These are phyloP conservation scores for Senna tora DNA, from an alignment of 306 rosid genomes.

Conservation along the genomic window DNA sequence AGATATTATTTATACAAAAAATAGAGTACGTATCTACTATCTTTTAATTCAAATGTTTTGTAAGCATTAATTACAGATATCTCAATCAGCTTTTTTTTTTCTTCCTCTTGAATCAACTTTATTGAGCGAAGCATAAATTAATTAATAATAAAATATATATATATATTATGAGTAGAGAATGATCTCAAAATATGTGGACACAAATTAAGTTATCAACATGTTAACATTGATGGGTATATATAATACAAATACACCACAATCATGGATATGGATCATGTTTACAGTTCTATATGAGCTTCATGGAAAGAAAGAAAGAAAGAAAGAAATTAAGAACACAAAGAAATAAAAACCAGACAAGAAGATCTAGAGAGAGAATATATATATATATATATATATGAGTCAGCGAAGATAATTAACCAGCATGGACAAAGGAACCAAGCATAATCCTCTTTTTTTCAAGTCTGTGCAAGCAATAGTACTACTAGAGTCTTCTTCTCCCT, in stretches of 20 bases:
- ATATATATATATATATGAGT: not conserved
- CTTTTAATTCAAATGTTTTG: too few relatives aligned
- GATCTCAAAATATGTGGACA: not conserved
- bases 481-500: slow-evolving; percentile 24
- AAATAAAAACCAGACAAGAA: not conserved
- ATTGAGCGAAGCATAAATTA: slow-evolving; percentile 7
- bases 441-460: slow-evolving; percentile 70
- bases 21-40: too few relatives aligned
- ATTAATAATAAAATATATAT: too few relatives aligned
- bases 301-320: slow-evolving; percentile 14
- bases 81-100: slow-evolving; percentile 8
- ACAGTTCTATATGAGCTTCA: slow-evolving; percentile 35
- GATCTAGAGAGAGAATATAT: slow-evolving; percentile 5
- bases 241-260: slow-evolving; percentile 28
- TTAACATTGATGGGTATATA: slow-evolving; percentile 39
- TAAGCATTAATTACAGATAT: not conserved
- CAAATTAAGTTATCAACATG: slow-evolving; percentile 30
- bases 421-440: slow-evolving; percentile 84
- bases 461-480: slow-evolving; percentile 44
- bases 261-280: slow-evolving; percentile 33
- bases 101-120: not conserved
- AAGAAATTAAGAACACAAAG: not conserved
- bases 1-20: too few relatives aligned
- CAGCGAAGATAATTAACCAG: slow-evolving; percentile 65
- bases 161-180: too few relatives aligned